Evolutionary conservation across 2,329 filamentous ascomycete species (phyloP), one percentile per base, ranked within the genome.

Genomic region (Cercospora zeae-maydis): DNA sequence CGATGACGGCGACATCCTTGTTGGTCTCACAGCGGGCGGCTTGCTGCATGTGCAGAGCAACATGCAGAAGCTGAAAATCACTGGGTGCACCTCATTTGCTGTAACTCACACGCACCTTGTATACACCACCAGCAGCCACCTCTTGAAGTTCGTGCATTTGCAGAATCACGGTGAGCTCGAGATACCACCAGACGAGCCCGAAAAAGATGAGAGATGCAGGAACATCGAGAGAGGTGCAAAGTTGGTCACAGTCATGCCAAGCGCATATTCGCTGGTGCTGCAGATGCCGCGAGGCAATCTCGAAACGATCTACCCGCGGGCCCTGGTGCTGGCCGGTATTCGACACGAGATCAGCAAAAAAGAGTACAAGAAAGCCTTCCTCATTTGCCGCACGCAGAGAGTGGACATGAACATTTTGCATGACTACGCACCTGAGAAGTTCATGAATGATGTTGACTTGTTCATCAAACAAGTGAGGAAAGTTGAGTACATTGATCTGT

Each of bases 351-450:
- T 99, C 57, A 89, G 92, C 59, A 81, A 84, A 33, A 90, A 90
- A 74, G 86, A 95, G 70, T 99, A 97, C 73, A 86, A 84, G 54
- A 86, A 85, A 57, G 95, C 95, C 0, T 99, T 97, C 74, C 81
- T 90, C 21, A 88, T 92, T 66, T 98, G 95, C 74, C 87, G 95
- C 56, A 93, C 88, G 21, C 96, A 99, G 75, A 86, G 96, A 69
- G 95, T 99, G 0, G 95, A 99, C 73, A 93, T 98, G 89, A 99
- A 99, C 73, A 93, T 99, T 65, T 81, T 99, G 2, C 93, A 96
- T 72, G 95, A 99, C 73, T 91, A 98, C 77, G 87, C 87, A n/a
- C 92, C 93, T 0, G 83, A 87, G 37, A 90, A 96, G 69, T 97
- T 99, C 74, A 83, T 97, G 74, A 79, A 83, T 3, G 90, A 88